Conservation (phyloP, 306 rosid species). For the Abrus pulchellus region DNA sequence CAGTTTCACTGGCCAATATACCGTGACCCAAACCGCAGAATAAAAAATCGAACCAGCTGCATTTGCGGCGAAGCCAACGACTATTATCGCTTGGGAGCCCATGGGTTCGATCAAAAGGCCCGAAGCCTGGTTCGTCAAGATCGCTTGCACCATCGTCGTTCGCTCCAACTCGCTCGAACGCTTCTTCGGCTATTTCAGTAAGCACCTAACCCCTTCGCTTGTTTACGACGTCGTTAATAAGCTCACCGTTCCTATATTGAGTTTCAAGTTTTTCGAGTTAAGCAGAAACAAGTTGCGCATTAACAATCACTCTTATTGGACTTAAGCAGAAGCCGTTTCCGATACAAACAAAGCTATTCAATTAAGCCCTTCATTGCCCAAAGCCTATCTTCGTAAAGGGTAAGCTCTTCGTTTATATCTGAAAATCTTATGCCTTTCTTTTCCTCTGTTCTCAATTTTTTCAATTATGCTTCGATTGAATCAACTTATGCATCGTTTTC, state of each 20-base stretch:
- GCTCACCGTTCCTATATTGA: not conserved
- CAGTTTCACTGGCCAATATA: no score
- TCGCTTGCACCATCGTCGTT: not conserved
- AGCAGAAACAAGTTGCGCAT: conserved; percentile 15
- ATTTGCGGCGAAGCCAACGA: not conserved
- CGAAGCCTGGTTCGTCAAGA: conserved; percentile 34
- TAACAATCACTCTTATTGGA: not conserved
- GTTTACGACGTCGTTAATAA: not conserved
- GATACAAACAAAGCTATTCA: conserved; percentile 87
- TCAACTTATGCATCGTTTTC: no score
- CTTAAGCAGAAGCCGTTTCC: conserved; percentile 76
- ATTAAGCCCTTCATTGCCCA: conserved; percentile 61
- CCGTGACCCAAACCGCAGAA: not conserved
- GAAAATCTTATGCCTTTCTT: not conserved
- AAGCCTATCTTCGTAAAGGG: conserved; percentile 92
- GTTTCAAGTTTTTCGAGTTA: not conserved
- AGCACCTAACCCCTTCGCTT: conserved; percentile 26
- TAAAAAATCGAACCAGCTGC: not conserved
- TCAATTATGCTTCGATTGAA: not conserved
- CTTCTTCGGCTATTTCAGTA: not conserved
- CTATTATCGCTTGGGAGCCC: not conserved
- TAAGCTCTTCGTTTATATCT: not conserved
- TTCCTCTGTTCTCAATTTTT: no score
- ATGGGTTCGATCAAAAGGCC: conserved; percentile 35
- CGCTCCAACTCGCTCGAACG: conserved; percentile 11